Percentiles rank a stretch among this genome's conserved stretches.
These are phyloP conservation scores for Hevea brasiliensis DNA, from an alignment of 345 rosid genomes.

Conservation along the genomic window DNA sequence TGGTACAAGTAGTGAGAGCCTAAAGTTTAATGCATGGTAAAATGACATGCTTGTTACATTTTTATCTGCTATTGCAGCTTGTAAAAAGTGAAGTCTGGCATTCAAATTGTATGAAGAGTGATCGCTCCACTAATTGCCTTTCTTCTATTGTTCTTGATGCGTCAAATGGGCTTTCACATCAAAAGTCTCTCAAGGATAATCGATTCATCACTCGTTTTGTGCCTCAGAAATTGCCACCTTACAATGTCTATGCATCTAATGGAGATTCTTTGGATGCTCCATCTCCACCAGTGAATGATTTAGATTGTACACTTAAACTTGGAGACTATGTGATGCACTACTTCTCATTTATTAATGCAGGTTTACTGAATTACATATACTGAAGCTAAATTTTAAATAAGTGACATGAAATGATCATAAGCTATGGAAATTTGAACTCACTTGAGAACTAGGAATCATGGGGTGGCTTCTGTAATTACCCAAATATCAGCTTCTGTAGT, in stretches of 20 bases:
- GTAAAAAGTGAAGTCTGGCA: constrained; percentile 56
- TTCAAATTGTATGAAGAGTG: constrained; percentile 44
- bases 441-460: background rate
- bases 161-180: constrained; percentile 41
- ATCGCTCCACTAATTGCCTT: constrained; percentile 48
- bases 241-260: constrained; percentile 31
- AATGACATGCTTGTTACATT: background rate
- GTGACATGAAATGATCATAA: background rate
- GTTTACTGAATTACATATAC: background rate
- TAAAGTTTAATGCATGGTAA: constrained; percentile 4
- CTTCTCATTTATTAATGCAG: constrained; percentile 9
- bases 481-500: background rate
- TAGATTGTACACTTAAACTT: constrained; percentile 59
- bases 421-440: background rate
- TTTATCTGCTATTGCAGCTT: constrained; percentile 49
- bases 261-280: constrained; percentile 34
- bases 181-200: constrained; percentile 47
- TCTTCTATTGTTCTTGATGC: constrained; percentile 79
- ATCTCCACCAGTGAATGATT: constrained; percentile 40
- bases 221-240: constrained; percentile 38
- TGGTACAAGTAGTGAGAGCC: background rate
- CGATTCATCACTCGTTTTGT: constrained; percentile 75
- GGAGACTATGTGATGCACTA: constrained; percentile 87
- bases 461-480: background rate
- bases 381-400: background rate